Conservation (phyloP, 2,329 filamentous ascomycete genomes). For the Cladosporium sp. region DNA sequence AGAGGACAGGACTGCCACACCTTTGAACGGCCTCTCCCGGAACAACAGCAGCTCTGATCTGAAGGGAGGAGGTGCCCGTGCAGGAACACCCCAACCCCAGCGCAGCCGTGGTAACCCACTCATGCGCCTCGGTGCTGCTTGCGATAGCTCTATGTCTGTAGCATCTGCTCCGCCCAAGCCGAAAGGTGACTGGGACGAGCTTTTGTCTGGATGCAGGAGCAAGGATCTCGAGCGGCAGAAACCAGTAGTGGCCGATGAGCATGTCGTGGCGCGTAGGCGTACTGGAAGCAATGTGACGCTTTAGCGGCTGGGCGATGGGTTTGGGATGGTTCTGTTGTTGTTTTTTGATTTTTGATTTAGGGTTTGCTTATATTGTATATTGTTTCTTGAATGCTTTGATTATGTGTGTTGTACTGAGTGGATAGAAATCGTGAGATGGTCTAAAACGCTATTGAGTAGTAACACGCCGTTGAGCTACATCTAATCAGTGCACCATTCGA, state of each 20-base stretch:
- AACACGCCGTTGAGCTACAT: not conserved
- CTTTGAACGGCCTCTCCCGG: conserved; percentile 19
- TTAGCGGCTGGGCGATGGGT: conserved; percentile 6
- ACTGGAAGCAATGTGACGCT: conserved; percentile 15
- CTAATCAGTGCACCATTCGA: not conserved
- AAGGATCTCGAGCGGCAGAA: conserved; percentile 19
- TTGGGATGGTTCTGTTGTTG: conserved; percentile 10
- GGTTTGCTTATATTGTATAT: conserved; percentile 12
- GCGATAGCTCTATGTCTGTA: conserved; percentile 22
- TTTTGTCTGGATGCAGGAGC: conserved; percentile 18
- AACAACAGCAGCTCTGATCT: conserved; percentile 18
- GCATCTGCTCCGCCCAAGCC: conserved; percentile 21
- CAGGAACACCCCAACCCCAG: conserved; percentile 20
- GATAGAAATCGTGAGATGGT: not conserved
- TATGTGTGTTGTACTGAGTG: not conserved
- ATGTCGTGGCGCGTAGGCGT: conserved; percentile 2
- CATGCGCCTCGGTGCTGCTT: conserved; percentile 20
- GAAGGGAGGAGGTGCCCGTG: conserved; percentile 9
- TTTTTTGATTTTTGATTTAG: not conserved
- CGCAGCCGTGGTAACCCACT: conserved; percentile 20
- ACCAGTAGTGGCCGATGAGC: not conserved
- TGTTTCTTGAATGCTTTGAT: conserved; percentile 8
- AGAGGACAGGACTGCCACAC: conserved; percentile 22
- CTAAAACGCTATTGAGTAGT: not conserved
- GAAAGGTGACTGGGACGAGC: conserved; percentile 21